Conservation (phyloP, 177 flowering plant species). For the Vitis hybrid region DNA sequence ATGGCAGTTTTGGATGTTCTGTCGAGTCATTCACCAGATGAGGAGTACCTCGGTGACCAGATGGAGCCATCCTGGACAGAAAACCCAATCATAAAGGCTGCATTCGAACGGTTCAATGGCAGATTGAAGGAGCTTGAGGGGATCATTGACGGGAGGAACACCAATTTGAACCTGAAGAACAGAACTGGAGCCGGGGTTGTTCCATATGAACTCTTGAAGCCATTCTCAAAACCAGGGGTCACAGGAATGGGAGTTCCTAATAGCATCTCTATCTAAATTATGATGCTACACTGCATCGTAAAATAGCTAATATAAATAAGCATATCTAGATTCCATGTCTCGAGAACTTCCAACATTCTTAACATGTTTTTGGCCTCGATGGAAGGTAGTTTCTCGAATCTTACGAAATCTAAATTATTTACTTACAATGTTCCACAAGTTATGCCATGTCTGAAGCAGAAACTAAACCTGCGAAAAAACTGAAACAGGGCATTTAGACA, state of each 20-base stretch:
- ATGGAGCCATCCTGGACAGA: slow-evolving; percentile 45
- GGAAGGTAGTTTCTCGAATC: no score
- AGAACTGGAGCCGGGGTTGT: slow-evolving; percentile 58
- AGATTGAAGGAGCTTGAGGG: slow-evolving; percentile 47
- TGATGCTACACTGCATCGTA: no score
- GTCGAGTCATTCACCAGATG: slow-evolving; percentile 64
- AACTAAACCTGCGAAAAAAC: no score
- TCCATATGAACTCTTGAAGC: slow-evolving; percentile 64
- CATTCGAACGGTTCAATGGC: slow-evolving; percentile 45
- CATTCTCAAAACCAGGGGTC: slow-evolving; percentile 57
- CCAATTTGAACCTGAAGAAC: slow-evolving; percentile 32
- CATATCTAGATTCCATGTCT: no score
- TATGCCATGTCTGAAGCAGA: no score
- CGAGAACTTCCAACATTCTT: no score
- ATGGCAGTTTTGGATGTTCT: slow-evolving; percentile 52
- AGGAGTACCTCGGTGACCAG: slow-evolving; percentile 55
- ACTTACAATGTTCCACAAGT: no score
- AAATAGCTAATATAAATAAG: no score
- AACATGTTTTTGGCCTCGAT: no score
- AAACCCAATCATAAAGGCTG: slow-evolving; percentile 30
- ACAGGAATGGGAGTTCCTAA: slow-evolving; percentile 65
- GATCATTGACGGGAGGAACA: slow-evolving; percentile 47
- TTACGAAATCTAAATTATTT: no score
- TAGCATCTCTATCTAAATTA: slow-evolving; percentile 56
- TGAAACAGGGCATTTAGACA: no score